phyloP scores from a whole-genome alignment of 768 basidiomycete genomes.

The Auriscalpium orientale region DNA sequence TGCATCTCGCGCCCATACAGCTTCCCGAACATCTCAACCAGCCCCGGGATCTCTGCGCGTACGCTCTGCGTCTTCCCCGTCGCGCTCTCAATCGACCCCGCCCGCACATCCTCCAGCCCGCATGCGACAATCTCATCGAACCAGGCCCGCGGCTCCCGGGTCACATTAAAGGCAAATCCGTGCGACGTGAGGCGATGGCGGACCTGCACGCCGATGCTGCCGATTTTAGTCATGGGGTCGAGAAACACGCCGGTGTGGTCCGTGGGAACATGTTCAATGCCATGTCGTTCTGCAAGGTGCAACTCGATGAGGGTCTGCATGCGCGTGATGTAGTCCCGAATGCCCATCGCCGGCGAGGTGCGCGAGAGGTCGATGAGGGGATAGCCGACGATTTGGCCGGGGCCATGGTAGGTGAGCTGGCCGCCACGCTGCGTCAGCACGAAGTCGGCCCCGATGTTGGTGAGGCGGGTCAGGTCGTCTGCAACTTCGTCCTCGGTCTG shows the following conservation, averaged over 20 bases:
- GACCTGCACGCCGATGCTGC: conserved; percentile 94
- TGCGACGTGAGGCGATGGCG: conserved; percentile 92
- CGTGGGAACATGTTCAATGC: conserved; percentile 47
- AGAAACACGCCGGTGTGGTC: conserved; percentile 91
- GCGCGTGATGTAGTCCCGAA: conserved; percentile 78
- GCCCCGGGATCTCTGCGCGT: conserved; percentile 41
- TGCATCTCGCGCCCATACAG: conserved; percentile 24
- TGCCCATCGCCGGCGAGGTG: conserved; percentile 60
- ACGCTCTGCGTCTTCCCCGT: conserved; percentile 34
- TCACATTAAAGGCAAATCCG: conserved; percentile 91
- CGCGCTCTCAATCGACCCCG: conserved; percentile 55
- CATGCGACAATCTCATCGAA: conserved; percentile 88
- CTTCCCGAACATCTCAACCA: conserved; percentile 27
- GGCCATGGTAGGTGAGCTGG: conserved; percentile 94
- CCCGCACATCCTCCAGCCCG: conserved; percentile 76
- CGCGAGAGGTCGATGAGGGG: conserved; percentile 86
- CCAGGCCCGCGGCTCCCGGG: conserved; percentile 74
- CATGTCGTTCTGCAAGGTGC: conserved; percentile 55
- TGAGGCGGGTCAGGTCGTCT: conserved; percentile 58
- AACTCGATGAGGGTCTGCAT: conserved; percentile 65
- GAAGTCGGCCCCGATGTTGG: conserved; percentile 80
- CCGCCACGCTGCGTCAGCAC: conserved; percentile 79
- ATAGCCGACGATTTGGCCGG: conserved; percentile 95
- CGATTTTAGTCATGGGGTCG: conserved; percentile 74
- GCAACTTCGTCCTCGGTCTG: conserved; percentile 57